phyloP scores from a whole-genome alignment of 192 early-diverging fungal species.

The Lobosporangium transversale region DNA sequence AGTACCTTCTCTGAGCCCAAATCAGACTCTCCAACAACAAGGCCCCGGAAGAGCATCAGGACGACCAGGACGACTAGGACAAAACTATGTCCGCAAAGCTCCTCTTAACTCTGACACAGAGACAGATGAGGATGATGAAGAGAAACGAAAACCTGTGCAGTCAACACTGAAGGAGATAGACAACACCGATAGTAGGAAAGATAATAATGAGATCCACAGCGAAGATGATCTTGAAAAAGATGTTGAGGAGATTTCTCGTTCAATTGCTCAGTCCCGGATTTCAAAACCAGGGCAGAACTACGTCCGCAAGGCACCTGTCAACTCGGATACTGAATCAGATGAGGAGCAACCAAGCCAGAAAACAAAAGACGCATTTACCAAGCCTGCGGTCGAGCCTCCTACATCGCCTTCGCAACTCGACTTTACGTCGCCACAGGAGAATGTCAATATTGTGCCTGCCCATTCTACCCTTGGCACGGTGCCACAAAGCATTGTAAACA shows the following conservation, averaged over 20 bases:
- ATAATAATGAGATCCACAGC: constrained; percentile 5
- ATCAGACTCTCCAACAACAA: not conserved
- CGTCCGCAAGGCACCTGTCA: constrained; percentile 40
- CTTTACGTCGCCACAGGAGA: too few relatives aligned
- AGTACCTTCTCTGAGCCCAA: not conserved
- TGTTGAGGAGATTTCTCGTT: not conserved
- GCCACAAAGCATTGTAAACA: not conserved
- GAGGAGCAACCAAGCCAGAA: constrained; percentile 3
- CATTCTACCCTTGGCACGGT: not conserved
- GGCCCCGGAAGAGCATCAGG: not conserved
- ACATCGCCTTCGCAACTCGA: too few relatives aligned
- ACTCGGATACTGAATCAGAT: constrained; percentile 43
- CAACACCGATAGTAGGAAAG: not conserved
- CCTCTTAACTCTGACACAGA: constrained; percentile 46
- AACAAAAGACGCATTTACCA: not conserved
- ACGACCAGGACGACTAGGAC: constrained; percentile 14
- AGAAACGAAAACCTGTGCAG: not conserved
- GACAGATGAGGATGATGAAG: constrained; percentile 26
- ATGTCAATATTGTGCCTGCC: not conserved
- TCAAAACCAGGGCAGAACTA: constrained; percentile 43
- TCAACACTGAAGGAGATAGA: not conserved
- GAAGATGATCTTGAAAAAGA: constrained; percentile 5
- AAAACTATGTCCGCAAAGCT: constrained; percentile 44
- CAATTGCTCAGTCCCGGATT: constrained; percentile 9
- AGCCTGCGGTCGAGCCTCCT: not conserved